phyloP scores from a whole-genome alignment of 164 flowering plant genomes.

The Umbilicus rupestris region DNA sequence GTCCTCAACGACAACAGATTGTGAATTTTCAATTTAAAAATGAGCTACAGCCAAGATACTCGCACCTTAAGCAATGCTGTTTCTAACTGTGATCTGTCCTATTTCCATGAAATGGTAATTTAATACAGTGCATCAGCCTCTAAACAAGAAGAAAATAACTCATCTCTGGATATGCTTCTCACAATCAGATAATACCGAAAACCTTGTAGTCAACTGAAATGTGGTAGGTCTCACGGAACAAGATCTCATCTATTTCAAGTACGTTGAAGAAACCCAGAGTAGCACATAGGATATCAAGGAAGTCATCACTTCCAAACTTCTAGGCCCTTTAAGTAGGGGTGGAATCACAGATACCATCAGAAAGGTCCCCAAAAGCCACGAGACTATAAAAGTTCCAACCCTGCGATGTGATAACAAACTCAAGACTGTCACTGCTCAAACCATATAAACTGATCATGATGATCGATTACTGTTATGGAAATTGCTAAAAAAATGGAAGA shows the following conservation, averaged over 20 bases:
- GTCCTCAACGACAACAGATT: no score
- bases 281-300: constrained; percentile 64
- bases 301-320: constrained; percentile 77
- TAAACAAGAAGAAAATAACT: neutral
- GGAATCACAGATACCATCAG: constrained; percentile 93
- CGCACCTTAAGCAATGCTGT: no score
- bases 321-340: constrained; percentile 67
- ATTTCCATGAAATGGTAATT: neutral
- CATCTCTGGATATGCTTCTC: neutral
- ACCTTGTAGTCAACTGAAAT: constrained; percentile 7
- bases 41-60: no score
- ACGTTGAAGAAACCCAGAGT: constrained; percentile 89
- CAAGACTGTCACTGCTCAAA: neutral
- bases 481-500: no score
- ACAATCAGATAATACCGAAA: neutral
- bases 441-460: neutral
- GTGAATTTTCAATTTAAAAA: no score
- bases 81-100: no score
- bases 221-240: constrained; percentile 8
- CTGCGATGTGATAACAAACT: constrained; percentile 31
- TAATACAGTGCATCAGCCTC: neutral
- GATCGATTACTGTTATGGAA: no score
- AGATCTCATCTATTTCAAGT: constrained; percentile 33
- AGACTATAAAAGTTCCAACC: constrained; percentile 59
- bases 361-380: constrained; percentile 92